Conservation (phyloP, 1,139 yeast species). For the Suhomyces anneliseae region DNA sequence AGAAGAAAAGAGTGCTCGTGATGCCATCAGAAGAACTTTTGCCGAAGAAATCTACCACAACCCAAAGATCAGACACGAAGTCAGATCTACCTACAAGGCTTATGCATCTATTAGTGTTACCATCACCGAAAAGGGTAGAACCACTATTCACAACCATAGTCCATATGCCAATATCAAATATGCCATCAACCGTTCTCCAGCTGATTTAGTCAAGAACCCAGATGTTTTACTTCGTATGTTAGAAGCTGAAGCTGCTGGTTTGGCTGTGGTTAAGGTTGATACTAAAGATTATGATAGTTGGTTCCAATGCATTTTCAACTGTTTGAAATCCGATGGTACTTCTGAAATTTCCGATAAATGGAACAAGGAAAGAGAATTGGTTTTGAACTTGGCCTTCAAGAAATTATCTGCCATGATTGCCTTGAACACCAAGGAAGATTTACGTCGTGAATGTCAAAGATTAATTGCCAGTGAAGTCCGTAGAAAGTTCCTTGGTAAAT, state of each 20-base stretch:
- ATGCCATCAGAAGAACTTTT: constrained; percentile 71
- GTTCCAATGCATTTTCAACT: constrained; percentile 52
- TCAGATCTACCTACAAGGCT: constrained; percentile 67
- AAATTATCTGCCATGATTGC: constrained; percentile 68
- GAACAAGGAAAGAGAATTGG: constrained; percentile 73
- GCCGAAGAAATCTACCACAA: constrained; percentile 82
- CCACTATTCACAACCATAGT: constrained; percentile 75
- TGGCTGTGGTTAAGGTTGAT: constrained; percentile 48
- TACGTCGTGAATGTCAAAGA: constrained; percentile 76
- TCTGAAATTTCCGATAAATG: constrained; percentile 79
- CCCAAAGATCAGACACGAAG: constrained; percentile 74
- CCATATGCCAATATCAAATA: constrained; percentile 90
- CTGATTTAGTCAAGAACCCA: constrained; percentile 71
- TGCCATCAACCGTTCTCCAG: constrained; percentile 76
- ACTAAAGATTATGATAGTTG: constrained; percentile 44
- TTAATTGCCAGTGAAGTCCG: constrained; percentile 71
- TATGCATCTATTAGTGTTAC: constrained; percentile 72
- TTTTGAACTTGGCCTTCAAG: constrained; percentile 66
- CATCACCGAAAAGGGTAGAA: constrained; percentile 84
- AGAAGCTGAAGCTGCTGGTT: constrained; percentile 78
- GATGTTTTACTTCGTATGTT: constrained; percentile 85
- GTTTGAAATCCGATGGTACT: constrained; percentile 77
- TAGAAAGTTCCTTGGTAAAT: constrained; percentile 60
- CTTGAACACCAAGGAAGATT: constrained; percentile 78
- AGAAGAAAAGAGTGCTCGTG: constrained; percentile 63